Base-by-base conservation (phyloP, 2,329 filamentous ascomycete genomes). In the Ophiostoma triangulosporum region DNA sequence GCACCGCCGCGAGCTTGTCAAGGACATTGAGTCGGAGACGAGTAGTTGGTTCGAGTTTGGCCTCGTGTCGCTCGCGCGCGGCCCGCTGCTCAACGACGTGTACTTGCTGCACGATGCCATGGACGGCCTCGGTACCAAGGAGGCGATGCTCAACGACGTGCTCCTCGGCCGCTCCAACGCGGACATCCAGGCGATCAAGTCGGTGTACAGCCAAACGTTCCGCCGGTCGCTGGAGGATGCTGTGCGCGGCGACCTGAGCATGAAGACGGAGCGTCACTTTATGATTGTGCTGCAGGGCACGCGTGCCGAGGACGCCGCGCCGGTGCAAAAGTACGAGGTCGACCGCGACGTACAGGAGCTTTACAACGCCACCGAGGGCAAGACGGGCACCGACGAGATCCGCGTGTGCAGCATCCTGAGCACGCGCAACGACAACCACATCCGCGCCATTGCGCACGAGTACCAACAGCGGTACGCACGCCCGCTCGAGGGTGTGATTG, bases 251-350 rank as follows among this genome's bases (percentile, higher is more conserved):
- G 91, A 97, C 60, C 72, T 97, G 20, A 91, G 85, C 60, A 78
- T 86, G 67, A 93, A 93, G 69, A 96, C 91, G 0, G 83, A 90
- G 65, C 74, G 82, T 20, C 81, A 96, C 61, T 97, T 95, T 70
- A 71, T 86, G 65, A 86, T 93, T 68, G 83, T 95, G 24, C 72
- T 95, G 38, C 75, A 80, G 31, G 88, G 83, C 2, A 80, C 76
- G 50, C 79, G 89, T 36, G 78, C 81, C 35, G 89, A 96, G 64
- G 90, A 97, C 58, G 80, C 80, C 2, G 75, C 78, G 0, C 88
- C 86, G 0, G 76, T 93, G 3, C 76, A 83, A 50, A 86, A 83
- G 17, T 78, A 84, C 56, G 76, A 86, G 54, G 77, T 90, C 48
- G 85, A 94, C 49, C 74, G 77, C 50, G 88, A 95, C 60, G 84